Base-by-base conservation (phyloP, 306 rosid genomes). In the Lathyrus tuberosus region DNA sequence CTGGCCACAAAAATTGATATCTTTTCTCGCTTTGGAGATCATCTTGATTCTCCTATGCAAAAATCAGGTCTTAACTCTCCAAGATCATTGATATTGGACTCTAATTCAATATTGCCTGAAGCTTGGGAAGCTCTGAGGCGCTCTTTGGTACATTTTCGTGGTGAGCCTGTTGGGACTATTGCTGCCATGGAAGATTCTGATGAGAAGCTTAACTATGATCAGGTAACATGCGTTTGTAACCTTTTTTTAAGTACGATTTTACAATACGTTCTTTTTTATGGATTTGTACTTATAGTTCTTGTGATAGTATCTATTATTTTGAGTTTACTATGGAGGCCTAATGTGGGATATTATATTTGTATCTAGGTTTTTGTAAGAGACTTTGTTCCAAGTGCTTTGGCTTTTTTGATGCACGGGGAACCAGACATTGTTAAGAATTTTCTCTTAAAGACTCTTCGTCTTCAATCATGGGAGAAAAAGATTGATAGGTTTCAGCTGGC, bases 401-500 rank as follows among this genome's bases (percentile, higher is more conserved):
- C 93, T 66, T 92, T 92, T 84, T 79, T 92, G 70, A 92, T 92
- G 98, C 79, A 82, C 4, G 86, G 89, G 68, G 92, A 88, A 76
- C 85, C 96, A 3, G 96, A 88, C 17, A 86, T 92, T 47, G 96
- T 92, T 11, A 90, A 81, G 43, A 92, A 86, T 41, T 90, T 92
- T 42, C 58, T 92, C 69, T 52, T 86, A 47, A 92, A 92, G 93
- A 92, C 96, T 26, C 91, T 90, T 46, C 92, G 95, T 44, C 88
- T 92, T 79, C 98, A 92, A 70, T 88, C 96, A 7, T 88, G 96
- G 96, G 97, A 93, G 88, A 93, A 93, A 83, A 90, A 81, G 81
- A 82, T 93, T 69, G 94, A 90, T 65, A 79, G 93, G 74, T 93
- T 93, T 75, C 91, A 84, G 3, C 89, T 90, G 43, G 98, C 91